Conservation (phyloP, 768 basidiomycete genomes). For the Mycena rosella region DNA sequence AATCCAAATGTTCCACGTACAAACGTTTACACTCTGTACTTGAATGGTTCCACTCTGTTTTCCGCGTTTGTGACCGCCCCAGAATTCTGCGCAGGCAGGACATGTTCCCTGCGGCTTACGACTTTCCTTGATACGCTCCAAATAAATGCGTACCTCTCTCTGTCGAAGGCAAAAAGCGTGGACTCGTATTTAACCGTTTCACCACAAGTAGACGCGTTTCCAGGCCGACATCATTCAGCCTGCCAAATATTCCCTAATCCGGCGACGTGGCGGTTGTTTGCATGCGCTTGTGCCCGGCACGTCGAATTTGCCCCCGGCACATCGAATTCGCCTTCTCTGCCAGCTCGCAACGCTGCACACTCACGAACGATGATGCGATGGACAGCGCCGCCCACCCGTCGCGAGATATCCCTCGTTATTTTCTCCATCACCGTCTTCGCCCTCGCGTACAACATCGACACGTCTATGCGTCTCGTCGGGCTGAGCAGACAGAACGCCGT, state of each 20-base stretch:
- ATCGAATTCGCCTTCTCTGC: background rate
- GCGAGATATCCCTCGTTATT: slow-evolving; percentile 79
- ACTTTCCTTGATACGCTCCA: too few species aligned
- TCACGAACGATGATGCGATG: slow-evolving; percentile 61
- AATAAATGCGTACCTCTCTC: too few species aligned
- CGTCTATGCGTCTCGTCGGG: slow-evolving; percentile 66
- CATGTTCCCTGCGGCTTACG: too few species aligned
- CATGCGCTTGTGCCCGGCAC: background rate
- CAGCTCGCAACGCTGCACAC: background rate
- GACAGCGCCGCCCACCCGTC: slow-evolving; percentile 75
- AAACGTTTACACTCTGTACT: too few species aligned
- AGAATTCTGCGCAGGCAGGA: too few species aligned
- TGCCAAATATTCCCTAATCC: slow-evolving; percentile 19
- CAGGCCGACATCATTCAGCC: background rate
- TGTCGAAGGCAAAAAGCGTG: too few species aligned
- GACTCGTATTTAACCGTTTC: too few species aligned
- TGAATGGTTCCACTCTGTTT: too few species aligned
- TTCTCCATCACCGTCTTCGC: slow-evolving; percentile 75
- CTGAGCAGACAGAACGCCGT: slow-evolving; percentile 57
- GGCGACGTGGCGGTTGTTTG: slow-evolving; percentile 8
- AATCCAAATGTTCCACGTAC: too few species aligned
- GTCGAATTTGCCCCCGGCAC: background rate
- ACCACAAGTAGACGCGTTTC: background rate
- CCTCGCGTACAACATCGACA: slow-evolving; percentile 81
- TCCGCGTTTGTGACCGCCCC: too few species aligned